phyloP scores from a whole-genome alignment of 352 stramenopile species.

The Vaucheria bursata region DNA sequence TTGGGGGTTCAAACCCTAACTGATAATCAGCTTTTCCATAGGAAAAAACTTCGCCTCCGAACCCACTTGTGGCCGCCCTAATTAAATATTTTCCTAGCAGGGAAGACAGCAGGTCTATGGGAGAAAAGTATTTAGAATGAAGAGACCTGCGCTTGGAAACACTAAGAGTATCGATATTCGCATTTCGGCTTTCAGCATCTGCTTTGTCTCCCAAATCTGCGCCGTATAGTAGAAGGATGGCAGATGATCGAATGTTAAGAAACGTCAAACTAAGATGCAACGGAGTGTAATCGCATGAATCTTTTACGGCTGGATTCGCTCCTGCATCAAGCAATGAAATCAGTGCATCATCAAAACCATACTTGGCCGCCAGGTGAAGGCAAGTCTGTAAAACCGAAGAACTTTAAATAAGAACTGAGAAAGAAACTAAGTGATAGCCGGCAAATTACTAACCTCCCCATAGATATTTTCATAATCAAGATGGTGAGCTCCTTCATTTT shows the following conservation, averaged over 20 bases:
- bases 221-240: neutral
- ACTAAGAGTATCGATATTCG: neutral
- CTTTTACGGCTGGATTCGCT: conserved; percentile 17
- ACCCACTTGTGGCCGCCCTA: conserved; percentile 9
- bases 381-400: too few species aligned
- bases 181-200: neutral
- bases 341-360: neutral
- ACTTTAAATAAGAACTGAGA: too few species aligned
- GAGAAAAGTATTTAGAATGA: conserved; percentile 28
- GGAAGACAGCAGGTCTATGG: conserved; percentile 40
- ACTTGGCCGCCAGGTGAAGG: neutral
- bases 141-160: neutral
- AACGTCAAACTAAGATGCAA: conserved; percentile 42
- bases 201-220: conserved; percentile 14
- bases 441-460: too few species aligned
- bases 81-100: conserved; percentile 29
- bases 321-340: conserved; percentile 26
- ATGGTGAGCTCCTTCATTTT: too few species aligned
- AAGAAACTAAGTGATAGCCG: too few species aligned
- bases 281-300: conserved; percentile 31
- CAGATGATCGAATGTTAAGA: conserved; percentile 26
- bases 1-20: conserved; percentile 39
- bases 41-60: conserved; percentile 38
- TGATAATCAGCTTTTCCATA: conserved; percentile 47
- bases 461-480: too few species aligned